Evolutionary conservation across 768 basidiomycete genomes (phyloP).

Genomic region (Tremella mesenterica): DNA sequence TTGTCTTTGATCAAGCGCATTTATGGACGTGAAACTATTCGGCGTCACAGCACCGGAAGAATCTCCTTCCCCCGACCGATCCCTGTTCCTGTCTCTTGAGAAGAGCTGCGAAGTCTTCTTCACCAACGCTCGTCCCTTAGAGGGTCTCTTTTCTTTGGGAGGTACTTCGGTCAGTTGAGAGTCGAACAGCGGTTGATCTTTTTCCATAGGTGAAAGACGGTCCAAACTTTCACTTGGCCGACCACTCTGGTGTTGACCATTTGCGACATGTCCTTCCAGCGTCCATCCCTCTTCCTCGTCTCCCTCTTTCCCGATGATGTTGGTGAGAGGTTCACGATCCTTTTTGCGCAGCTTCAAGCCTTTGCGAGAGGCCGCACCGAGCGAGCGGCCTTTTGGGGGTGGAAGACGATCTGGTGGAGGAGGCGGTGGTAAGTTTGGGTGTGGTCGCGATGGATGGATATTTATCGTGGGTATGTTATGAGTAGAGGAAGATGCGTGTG

Average conservation of each 20-base stretch:
- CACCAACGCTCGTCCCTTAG: conserved; percentile 23
- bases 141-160: conserved; percentile 18
- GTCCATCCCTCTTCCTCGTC: conserved; percentile 33
- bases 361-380: conserved; percentile 9
- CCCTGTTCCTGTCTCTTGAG: conserved; percentile 16
- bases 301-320: conserved; percentile 3
- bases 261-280: conserved; percentile 13
- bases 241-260: neutral
- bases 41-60: conserved; percentile 1
- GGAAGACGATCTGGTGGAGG: conserved; percentile 18
- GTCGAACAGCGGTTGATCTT: conserved; percentile 9
- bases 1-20: conserved; percentile 13
- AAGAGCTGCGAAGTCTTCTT: conserved; percentile 38
- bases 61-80: conserved; percentile 2
- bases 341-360: conserved; percentile 14
- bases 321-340: conserved; percentile 5
- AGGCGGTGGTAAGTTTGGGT: conserved; percentile 15
- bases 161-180: conserved; percentile 24
- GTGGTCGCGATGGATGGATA: neutral
- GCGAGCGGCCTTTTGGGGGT: conserved; percentile 11
- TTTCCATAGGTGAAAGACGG: neutral
- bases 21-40: conserved; percentile 7
- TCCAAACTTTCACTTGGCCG: neutral
- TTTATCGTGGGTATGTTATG: neutral
- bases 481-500: conserved; percentile 7